Evolutionary conservation across 2,329 filamentous ascomycete species (phyloP).

Genomic region (Nemania bipapillata): DNA sequence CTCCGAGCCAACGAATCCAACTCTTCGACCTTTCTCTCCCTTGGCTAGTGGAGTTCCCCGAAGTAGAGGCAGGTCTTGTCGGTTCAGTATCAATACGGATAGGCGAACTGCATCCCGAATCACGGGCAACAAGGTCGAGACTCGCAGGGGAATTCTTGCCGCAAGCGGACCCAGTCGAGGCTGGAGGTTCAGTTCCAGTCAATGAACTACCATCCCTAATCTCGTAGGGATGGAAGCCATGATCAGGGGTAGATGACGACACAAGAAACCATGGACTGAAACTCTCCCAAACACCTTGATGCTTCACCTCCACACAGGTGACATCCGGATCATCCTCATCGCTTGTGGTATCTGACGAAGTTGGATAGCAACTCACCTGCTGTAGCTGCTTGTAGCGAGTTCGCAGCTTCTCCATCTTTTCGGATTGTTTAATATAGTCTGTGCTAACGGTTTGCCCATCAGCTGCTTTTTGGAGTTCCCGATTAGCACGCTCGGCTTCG

Average conservation of each 20-base stretch:
- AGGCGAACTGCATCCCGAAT: constrained; percentile 26
- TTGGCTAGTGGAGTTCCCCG: neutral
- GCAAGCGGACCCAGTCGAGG: constrained; percentile 21
- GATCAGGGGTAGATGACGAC: constrained; percentile 19
- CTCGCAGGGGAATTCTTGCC: constrained; percentile 8
- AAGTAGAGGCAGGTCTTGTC: constrained; percentile 1
- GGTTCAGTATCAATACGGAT: constrained; percentile 14
- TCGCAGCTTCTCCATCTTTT: constrained; percentile 69
- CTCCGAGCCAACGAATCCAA: constrained; percentile 32
- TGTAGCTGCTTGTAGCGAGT: constrained; percentile 66
- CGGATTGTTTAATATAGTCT: constrained; percentile 54
- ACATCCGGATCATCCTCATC: constrained; percentile 40
- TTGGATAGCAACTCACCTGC: constrained; percentile 62
- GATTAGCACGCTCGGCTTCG: constrained; percentile 60
- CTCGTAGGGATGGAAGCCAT: constrained; percentile 40
- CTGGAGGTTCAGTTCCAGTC: constrained; percentile 30
- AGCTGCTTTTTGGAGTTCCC: constrained; percentile 55
- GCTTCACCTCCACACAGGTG: constrained; percentile 40
- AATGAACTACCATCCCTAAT: constrained; percentile 35
- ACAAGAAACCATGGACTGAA: constrained; percentile 33
- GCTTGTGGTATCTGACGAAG: constrained; percentile 19
- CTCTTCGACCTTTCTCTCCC: constrained; percentile 32
- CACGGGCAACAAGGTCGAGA: neutral
- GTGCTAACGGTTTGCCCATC: constrained; percentile 49
- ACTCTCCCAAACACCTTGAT: constrained; percentile 43